Evolutionary conservation across 225 moss, liverwort and hornwort genomes (phyloP).

Genomic region (Takakia lepidozioides): DNA sequence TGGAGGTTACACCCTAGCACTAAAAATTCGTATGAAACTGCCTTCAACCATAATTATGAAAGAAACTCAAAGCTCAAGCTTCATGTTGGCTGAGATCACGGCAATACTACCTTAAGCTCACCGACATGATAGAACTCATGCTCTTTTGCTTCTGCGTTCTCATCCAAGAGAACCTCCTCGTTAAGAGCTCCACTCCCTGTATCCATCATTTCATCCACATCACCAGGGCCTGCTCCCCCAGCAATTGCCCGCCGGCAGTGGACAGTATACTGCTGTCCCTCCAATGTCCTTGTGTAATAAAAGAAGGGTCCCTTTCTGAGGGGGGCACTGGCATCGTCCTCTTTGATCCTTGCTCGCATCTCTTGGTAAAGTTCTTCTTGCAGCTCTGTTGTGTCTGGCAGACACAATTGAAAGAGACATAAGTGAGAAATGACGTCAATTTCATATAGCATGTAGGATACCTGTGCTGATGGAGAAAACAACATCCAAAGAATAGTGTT

Average conservation of each 20-base stretch:
- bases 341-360: slow-evolving; percentile 81
- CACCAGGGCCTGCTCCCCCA: slow-evolving; percentile 69
- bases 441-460: too few relatives aligned
- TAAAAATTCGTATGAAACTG: too few relatives aligned
- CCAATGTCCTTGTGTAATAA: slow-evolving; percentile 59
- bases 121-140: slow-evolving; percentile 79
- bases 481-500: too few relatives aligned
- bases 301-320: slow-evolving; percentile 68
- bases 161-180: slow-evolving; percentile 77
- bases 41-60: too few relatives aligned
- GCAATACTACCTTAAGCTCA: slow-evolving; percentile 35
- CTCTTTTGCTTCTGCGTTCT: slow-evolving; percentile 62
- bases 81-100: too few relatives aligned
- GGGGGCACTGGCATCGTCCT: slow-evolving; percentile 60
- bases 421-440: not conserved
- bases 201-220: slow-evolving; percentile 75
- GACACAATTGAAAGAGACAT: not conserved
- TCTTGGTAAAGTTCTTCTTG: slow-evolving; percentile 69
- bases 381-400: slow-evolving; percentile 57
- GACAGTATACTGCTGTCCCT: slow-evolving; percentile 71
- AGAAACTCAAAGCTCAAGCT: too few relatives aligned
- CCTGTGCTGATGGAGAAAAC: too few relatives aligned
- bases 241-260: slow-evolving; percentile 69
- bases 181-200: slow-evolving; percentile 41
- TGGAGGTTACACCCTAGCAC: too few relatives aligned